Conservation (phyloP, 805 yeast species). For the Ogataea corticis region DNA sequence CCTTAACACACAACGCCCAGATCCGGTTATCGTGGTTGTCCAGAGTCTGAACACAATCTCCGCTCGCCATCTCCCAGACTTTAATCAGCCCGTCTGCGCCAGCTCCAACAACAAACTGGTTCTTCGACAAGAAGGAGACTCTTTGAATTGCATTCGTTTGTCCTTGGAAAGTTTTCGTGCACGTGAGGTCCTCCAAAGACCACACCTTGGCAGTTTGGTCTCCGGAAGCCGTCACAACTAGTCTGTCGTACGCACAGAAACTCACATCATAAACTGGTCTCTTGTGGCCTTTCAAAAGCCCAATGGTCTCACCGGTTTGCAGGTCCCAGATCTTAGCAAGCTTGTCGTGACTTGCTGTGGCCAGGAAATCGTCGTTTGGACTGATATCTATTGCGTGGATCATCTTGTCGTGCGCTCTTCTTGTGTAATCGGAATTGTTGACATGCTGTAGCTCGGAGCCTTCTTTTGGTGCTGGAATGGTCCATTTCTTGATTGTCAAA, state of each 20-base stretch:
- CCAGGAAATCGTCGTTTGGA: constrained; percentile 86
- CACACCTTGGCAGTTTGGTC: constrained; percentile 89
- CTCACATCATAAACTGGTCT: constrained; percentile 93
- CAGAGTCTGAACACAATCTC: constrained; percentile 79
- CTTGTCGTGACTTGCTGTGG: constrained; percentile 93
- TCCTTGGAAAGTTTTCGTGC: constrained; percentile 86
- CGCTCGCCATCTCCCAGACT: constrained; percentile 77
- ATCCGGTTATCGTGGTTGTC: constrained; percentile 92
- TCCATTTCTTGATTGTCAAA: constrained; percentile 85
- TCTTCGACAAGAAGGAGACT: constrained; percentile 64
- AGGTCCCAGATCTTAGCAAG: constrained; percentile 87
- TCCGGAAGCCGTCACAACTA: constrained; percentile 83
- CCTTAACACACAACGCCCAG: constrained; percentile 77
- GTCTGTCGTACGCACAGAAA: constrained; percentile 78
- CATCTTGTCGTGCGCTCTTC: constrained; percentile 96
- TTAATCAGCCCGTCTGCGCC: constrained; percentile 96
- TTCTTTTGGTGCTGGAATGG: constrained; percentile 50
- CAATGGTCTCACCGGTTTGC: constrained; percentile 83
- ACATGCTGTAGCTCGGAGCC: constrained; percentile 33
- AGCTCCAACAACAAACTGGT: constrained; percentile 68
- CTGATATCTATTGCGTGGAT: constrained; percentile 86
- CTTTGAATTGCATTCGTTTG: constrained; percentile 92
- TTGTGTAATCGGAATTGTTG: constrained; percentile 76
- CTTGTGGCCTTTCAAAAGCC: constrained; percentile 84
- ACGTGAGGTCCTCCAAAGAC: constrained; percentile 77